These are phyloP conservation scores for Akanthomyces muscarius DNA, from an alignment of 2,329 filamentous ascomycete species.

Conservation along the genomic window DNA sequence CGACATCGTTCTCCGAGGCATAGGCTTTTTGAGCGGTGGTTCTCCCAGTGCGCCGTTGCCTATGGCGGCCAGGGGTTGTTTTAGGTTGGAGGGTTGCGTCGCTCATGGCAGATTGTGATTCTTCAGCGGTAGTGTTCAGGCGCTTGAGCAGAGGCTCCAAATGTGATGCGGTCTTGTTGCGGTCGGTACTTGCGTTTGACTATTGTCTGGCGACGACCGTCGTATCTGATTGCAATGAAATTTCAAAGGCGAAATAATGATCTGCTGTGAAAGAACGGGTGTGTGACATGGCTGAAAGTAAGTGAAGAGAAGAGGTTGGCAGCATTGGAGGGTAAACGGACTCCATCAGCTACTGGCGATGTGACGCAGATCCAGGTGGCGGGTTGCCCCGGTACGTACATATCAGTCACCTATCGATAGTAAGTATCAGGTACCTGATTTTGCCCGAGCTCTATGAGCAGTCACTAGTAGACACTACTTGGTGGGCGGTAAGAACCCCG, in stretches of 20 bases:
- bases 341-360: conserved; percentile 4
- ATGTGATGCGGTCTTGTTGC: not conserved
- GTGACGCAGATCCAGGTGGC: conserved; percentile 18
- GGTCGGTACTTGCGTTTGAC: not conserved
- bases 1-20: conserved; percentile 54
- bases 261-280: conserved; percentile 4
- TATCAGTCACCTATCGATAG: conserved; percentile 16
- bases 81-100: conserved; percentile 31
- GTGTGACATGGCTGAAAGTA: conserved; percentile 12
- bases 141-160: not conserved
- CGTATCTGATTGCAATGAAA: not conserved
- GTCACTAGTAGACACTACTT: not conserved
- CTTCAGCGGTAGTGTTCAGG: not conserved
- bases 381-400: conserved; percentile 19
- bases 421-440: not conserved
- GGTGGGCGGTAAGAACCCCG: not conserved
- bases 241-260: not conserved
- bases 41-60: conserved; percentile 39
- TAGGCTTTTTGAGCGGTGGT: conserved; percentile 49
- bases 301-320: conserved; percentile 9
- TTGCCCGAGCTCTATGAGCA: not conserved
- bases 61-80: conserved; percentile 34
- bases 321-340: conserved; percentile 8
- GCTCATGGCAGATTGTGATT: conserved; percentile 28
- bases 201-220: not conserved